Conservation (phyloP, 257 asterid species). For the Ilex asprella region DNA sequence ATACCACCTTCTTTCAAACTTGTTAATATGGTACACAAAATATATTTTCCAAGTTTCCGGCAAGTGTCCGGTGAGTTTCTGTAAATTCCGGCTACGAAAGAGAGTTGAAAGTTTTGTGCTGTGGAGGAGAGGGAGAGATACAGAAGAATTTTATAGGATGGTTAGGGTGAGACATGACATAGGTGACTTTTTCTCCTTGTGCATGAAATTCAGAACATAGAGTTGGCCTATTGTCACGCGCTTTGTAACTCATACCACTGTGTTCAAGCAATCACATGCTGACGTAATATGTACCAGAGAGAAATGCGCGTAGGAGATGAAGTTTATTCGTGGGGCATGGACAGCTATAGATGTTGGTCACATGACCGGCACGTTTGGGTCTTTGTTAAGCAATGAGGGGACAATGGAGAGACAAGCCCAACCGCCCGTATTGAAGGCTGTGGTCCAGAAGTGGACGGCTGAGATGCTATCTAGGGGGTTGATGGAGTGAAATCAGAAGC, state of each 20-base stretch:
- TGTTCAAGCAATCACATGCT: not conserved
- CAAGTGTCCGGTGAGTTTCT: not conserved
- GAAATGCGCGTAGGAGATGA: not conserved
- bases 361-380: not conserved
- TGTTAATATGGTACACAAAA: too few species aligned
- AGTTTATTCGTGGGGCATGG: not conserved
- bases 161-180: conserved; percentile 17
- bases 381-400: not conserved
- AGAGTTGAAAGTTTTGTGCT: not conserved
- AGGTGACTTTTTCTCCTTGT: conserved; percentile 39
- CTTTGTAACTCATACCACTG: not conserved
- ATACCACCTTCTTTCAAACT: not conserved
- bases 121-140: not conserved
- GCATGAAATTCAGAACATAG: conserved; percentile 37
- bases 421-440: not conserved
- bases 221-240: conserved; percentile 12
- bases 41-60: not conserved
- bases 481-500: not conserved
- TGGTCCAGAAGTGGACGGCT: not conserved
- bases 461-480: not conserved
- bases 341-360: conserved; percentile 1
- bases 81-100: not conserved
- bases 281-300: too few species aligned
- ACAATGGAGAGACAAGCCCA: not conserved
- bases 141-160: conserved; percentile 26